Evolutionary conservation across 768 basidiomycete genomes (phyloP).

Genomic region (Xerocomus brunneocitrinus): DNA sequence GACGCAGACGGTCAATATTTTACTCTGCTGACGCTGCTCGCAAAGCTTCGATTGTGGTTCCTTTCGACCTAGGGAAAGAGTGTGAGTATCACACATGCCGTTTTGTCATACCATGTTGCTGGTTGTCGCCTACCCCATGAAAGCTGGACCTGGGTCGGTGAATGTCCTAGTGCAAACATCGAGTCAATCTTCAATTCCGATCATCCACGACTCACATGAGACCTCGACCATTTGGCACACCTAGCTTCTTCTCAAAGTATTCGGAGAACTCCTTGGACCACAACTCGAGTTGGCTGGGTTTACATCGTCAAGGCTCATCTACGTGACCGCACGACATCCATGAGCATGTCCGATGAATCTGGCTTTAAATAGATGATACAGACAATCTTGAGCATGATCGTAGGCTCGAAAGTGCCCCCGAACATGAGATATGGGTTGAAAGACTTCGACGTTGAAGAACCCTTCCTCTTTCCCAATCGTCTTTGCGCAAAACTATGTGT

Average conservation of each 20-base stretch:
- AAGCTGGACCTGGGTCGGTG: slow-evolving; percentile 23
- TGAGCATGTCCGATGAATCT: neutral
- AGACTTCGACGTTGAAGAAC: slow-evolving; percentile 50
- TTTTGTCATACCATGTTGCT: neutral
- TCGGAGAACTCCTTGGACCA: slow-evolving; percentile 55
- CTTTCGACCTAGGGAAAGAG: slow-evolving; percentile 6
- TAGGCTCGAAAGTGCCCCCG: slow-evolving; percentile 60
- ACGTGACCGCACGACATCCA: neutral
- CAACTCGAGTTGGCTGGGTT: slow-evolving; percentile 38
- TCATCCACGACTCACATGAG: slow-evolving; percentile 45
- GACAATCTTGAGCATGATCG: slow-evolving; percentile 56
- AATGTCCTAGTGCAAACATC: slow-evolving; percentile 16
- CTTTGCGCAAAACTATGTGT: slow-evolving; percentile 46
- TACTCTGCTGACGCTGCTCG: slow-evolving; percentile 1
- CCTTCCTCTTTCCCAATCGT: slow-evolving; percentile 51
- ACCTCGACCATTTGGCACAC: slow-evolving; percentile 46
- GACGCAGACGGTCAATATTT: neutral
- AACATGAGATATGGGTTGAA: slow-evolving; percentile 61
- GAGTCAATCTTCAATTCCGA: neutral
- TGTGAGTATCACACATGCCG: neutral
- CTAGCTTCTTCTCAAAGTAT: slow-evolving; percentile 53
- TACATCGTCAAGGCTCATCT: slow-evolving; percentile 59
- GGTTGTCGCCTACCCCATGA: slow-evolving; percentile 19
- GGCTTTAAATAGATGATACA: slow-evolving; percentile 20
- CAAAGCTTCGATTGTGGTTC: slow-evolving; percentile 12